These are phyloP conservation scores for Mycosphaerelloides madeirae DNA, from an alignment of 2,329 filamentous ascomycete species.

Conservation along the genomic window DNA sequence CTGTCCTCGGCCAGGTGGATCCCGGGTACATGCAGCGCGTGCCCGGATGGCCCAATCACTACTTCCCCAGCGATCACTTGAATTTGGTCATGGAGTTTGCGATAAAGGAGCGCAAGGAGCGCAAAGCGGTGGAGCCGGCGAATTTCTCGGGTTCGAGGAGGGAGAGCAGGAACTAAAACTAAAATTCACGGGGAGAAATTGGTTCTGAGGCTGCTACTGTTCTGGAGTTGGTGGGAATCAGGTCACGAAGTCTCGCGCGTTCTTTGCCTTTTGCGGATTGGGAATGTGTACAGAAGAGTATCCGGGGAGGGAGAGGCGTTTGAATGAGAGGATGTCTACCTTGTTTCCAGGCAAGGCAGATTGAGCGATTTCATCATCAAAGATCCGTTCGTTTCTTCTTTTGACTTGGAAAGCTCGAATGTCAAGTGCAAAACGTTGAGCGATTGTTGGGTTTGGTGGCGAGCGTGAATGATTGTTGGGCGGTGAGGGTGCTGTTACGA, in stretches of 20 bases:
- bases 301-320: conserved; percentile 1
- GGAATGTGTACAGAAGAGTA: conserved; percentile 5
- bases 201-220: no score
- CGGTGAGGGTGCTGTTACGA: no score
- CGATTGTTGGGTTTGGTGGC: no score
- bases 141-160: conserved; percentile 29
- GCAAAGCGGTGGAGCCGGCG: conserved; percentile 32
- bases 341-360: conserved; percentile 11
- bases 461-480: no score
- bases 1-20: conserved; percentile 81
- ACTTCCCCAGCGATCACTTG: conserved; percentile 90
- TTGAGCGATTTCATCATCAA: no score
- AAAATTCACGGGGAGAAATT: not conserved
- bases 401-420: not conserved
- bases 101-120: conserved; percentile 79
- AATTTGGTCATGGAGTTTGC: conserved; percentile 85
- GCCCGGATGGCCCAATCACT: conserved; percentile 87
- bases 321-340: not conserved
- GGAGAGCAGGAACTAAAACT: conserved; percentile 17
- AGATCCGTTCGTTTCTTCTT: not conserved
- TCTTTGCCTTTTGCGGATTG: conserved; percentile 3
- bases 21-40: conserved; percentile 78
- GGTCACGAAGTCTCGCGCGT: conserved; percentile 1
- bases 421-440: no score
- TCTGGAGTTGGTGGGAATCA: conserved; percentile 3